A percentile compares a stretch with the other conserved stretches of the same genome.
These are phyloP conservation scores for Fusarium chuoi DNA, from an alignment of 2,329 filamentous ascomycete genomes.

Conservation along the genomic window DNA sequence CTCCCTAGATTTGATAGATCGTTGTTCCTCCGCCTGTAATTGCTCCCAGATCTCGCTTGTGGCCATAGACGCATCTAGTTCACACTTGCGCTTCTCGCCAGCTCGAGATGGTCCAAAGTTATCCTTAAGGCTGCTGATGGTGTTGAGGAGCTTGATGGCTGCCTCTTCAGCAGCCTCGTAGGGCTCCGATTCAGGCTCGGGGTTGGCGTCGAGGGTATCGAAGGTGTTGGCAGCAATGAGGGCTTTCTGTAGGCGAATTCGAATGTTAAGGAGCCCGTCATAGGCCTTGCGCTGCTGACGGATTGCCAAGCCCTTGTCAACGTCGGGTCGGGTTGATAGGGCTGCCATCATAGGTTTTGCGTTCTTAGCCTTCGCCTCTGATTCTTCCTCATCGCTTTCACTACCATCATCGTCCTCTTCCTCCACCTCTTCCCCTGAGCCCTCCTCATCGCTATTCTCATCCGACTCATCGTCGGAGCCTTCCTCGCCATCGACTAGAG, in stretches of 20 bases:
- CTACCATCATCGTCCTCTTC: conserved; percentile 53
- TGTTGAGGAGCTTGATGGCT: conserved; percentile 85
- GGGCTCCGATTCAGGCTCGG: conserved; percentile 57
- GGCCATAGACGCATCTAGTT: conserved; percentile 64
- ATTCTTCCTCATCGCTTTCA: conserved; percentile 48
- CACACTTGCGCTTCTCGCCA: conserved; percentile 71
- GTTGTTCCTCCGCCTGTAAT: conserved; percentile 73
- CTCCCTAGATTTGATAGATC: conserved; percentile 70
- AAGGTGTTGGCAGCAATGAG: conserved; percentile 85
- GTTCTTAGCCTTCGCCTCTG: conserved; percentile 41
- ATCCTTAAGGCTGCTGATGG: conserved; percentile 75
- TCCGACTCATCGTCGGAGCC: conserved; percentile 51
- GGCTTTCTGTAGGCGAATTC: conserved; percentile 93
- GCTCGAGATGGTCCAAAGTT: conserved; percentile 64
- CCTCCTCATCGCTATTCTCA: conserved; percentile 50
- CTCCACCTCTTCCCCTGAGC: conserved; percentile 50
- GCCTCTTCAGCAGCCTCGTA: conserved; percentile 86
- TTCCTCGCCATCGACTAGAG: conserved; percentile 46
- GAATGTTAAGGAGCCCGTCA: conserved; percentile 86
- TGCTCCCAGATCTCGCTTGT: conserved; percentile 77
- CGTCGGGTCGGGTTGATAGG: conserved; percentile 62
- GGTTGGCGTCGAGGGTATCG: conserved; percentile 55
- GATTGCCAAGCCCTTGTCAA: conserved; percentile 86
- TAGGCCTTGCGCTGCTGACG: conserved; percentile 87
- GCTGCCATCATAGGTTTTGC: conserved; percentile 50